phyloP scores from a whole-genome alignment of 2,329 filamentous ascomycete species.

The Cercospora janseana region DNA sequence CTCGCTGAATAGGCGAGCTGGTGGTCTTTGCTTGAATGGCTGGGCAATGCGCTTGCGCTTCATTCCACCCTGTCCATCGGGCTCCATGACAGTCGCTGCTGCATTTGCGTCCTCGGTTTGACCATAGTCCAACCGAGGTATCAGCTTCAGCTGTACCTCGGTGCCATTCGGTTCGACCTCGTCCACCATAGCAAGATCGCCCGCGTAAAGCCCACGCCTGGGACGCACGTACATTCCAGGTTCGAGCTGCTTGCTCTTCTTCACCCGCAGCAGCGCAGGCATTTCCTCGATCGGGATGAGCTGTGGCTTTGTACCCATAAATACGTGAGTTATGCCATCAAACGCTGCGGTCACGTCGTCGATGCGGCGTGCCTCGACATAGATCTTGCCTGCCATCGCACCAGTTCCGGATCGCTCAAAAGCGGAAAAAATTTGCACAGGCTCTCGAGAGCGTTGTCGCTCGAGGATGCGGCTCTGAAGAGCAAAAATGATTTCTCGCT shows the following conservation, averaged over 20 bases:
- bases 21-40: constrained; percentile 63
- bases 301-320: constrained; percentile 80
- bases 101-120: constrained; percentile 71
- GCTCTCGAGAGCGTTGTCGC: constrained; percentile 70
- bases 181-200: constrained; percentile 86
- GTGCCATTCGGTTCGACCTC: constrained; percentile 91
- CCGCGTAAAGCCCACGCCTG: constrained; percentile 74
- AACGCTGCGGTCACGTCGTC: constrained; percentile 81
- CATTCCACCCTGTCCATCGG: constrained; percentile 38
- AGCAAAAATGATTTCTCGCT: constrained; percentile 82
- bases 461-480: constrained; percentile 90
- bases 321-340: constrained; percentile 83
- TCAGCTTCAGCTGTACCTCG: constrained; percentile 80
- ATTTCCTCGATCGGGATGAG: constrained; percentile 95
- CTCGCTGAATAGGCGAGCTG: constrained; percentile 89
- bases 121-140: constrained; percentile 90
- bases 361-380: constrained; percentile 85
- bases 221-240: constrained; percentile 84
- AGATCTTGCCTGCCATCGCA: constrained; percentile 86
- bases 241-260: constrained; percentile 79
- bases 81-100: constrained; percentile 36
- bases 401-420: constrained; percentile 79
- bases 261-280: constrained; percentile 88
- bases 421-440: constrained; percentile 79
- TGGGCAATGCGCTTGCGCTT: constrained; percentile 71